Evolutionary conservation across 169 alveolate species (phyloP).

Genomic region (Condylostoma magnum): DNA sequence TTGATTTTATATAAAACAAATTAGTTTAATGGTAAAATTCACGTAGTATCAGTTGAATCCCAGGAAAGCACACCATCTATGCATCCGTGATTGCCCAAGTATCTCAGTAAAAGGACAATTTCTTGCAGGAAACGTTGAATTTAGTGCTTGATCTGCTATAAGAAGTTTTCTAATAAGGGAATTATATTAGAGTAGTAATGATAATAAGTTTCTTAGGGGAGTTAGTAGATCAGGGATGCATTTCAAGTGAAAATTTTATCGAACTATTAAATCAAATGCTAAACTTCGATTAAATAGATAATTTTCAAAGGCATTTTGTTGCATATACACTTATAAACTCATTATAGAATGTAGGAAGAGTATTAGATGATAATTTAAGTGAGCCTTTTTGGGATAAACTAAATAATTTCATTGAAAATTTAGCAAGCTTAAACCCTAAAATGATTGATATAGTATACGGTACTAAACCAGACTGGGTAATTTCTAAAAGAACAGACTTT

Average conservation of each 20-base stretch:
- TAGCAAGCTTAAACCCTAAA: neutral
- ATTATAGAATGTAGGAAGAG: neutral
- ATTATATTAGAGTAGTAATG: neutral
- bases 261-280: neutral
- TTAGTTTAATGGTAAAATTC: neutral
- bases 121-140: neutral
- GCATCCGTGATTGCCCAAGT: neutral
- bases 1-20: neutral
- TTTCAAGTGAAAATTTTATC: neutral
- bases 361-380: neutral
- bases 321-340: neutral
- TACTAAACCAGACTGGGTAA: neutral
- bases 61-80: constrained; percentile 24
- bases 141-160: neutral
- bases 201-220: constrained; percentile 4
- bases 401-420: neutral
- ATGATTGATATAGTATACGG: neutral
- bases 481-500: too few species aligned
- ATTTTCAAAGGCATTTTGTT: neutral
- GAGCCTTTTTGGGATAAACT: neutral
- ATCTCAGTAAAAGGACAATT: neutral
- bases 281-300: neutral
- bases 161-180: constrained; percentile 17
- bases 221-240: neutral
- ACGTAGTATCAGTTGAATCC: constrained; percentile 19